A percentile compares a stretch with the other conserved stretches of the same genome.
These are phyloP conservation scores for Barnettozyma hawaiiensis DNA, from an alignment of 1,139 yeast genomes.

Conservation along the genomic window DNA sequence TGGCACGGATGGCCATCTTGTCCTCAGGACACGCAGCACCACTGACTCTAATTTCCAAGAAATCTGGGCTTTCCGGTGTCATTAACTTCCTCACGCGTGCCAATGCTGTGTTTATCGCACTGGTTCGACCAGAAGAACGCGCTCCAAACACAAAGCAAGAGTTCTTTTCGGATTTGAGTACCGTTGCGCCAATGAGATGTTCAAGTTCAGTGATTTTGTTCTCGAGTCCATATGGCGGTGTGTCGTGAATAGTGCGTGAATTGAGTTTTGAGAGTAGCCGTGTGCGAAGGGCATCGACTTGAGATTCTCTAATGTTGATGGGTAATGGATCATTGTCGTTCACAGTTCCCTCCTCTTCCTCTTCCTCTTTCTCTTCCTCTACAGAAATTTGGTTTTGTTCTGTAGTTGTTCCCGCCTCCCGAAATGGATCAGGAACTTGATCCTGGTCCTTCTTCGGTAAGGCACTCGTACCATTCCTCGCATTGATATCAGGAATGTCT, in stretches of 20 bases:
- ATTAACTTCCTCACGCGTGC: constrained; percentile 36
- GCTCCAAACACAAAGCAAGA: constrained; percentile 81
- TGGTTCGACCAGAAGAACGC: constrained; percentile 69
- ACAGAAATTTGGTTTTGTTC: no score
- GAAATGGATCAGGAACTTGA: no score
- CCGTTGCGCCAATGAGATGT: constrained; percentile 56
- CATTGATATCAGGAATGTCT: not conserved
- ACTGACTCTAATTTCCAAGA: constrained; percentile 57
- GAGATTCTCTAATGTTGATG: not conserved
- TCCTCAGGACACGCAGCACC: constrained; percentile 77
- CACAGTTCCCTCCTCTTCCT: no score
- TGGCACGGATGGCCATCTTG: constrained; percentile 71
- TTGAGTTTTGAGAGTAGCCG: constrained; percentile 24
- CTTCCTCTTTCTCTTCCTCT: not conserved
- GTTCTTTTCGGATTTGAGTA: constrained; percentile 69
- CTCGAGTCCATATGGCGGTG: constrained; percentile 28
- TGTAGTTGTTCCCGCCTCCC: no score
- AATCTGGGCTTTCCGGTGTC: constrained; percentile 36
- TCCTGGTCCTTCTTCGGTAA: not conserved
- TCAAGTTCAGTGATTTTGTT: constrained; percentile 45
- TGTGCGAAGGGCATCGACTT: constrained; percentile 10
- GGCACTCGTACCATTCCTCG: not conserved
- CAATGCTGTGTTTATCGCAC: constrained; percentile 55
- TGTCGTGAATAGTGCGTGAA: constrained; percentile 15
- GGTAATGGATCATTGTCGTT: constrained; percentile 4